phyloP scores from a whole-genome alignment of 2,329 filamentous ascomycete species.

The Trichoderma sp. region DNA sequence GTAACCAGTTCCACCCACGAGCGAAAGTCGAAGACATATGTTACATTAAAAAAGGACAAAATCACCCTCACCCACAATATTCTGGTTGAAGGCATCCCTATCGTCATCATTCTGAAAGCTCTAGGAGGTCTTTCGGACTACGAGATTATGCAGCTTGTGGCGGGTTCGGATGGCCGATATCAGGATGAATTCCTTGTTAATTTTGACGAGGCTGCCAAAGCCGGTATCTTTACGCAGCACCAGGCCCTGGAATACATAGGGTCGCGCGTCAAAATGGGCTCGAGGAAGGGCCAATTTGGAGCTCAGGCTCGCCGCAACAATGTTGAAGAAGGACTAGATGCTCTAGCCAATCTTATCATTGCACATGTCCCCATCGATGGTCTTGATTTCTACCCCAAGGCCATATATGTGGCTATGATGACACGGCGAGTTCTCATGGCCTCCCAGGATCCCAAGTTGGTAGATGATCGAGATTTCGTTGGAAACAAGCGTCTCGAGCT shows the following conservation, averaged over 20 bases:
- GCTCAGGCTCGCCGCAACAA: slow-evolving; percentile 68
- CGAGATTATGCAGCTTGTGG: slow-evolving; percentile 88
- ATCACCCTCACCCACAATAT: slow-evolving; percentile 92
- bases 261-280: slow-evolving; percentile 80
- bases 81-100: slow-evolving; percentile 87
- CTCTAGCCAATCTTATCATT: slow-evolving; percentile 87
- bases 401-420: slow-evolving; percentile 96
- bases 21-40: slow-evolving; percentile 96
- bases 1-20: slow-evolving; percentile 98
- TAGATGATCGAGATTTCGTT: slow-evolving; percentile 96
- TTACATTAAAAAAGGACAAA: slow-evolving; percentile 88
- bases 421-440: slow-evolving; percentile 94
- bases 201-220: slow-evolving; percentile 85
- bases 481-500: slow-evolving; percentile 95
- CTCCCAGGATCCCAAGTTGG: slow-evolving; percentile 80
- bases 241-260: slow-evolving; percentile 94
- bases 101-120: slow-evolving; percentile 89
- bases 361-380: slow-evolving; percentile 91
- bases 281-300: slow-evolving; percentile 56
- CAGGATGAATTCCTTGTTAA: slow-evolving; percentile 95
- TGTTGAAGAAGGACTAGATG: slow-evolving; percentile 88
- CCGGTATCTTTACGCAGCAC: slow-evolving; percentile 86
- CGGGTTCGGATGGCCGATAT: slow-evolving; percentile 81
- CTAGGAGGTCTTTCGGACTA: slow-evolving; percentile 92
- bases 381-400: slow-evolving; percentile 94